phyloP scores from a whole-genome alignment of 2,329 filamentous ascomycete species.

The Trichoderma sp. region DNA sequence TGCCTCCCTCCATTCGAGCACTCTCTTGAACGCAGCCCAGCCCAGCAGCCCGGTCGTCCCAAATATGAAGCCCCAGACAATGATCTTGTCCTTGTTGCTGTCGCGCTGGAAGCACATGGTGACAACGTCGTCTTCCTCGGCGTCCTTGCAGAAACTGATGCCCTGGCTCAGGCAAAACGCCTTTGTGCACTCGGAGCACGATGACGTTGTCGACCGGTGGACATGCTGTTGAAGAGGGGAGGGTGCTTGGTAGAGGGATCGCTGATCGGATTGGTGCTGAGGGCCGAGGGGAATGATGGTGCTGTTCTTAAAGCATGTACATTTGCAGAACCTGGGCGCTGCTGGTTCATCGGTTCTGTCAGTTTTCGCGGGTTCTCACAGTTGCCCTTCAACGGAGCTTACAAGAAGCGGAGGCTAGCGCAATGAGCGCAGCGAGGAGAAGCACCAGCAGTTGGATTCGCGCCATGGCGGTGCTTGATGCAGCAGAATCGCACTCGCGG shows the following conservation, averaged over 20 bases:
- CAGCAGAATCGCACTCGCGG: background rate
- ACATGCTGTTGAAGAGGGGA: slow-evolving; percentile 6
- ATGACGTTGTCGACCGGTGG: slow-evolving; percentile 41
- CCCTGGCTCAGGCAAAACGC: slow-evolving; percentile 60
- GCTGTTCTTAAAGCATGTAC: slow-evolving; percentile 67
- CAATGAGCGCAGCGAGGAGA: slow-evolving; percentile 36
- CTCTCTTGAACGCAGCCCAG: slow-evolving; percentile 55
- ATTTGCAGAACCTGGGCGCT: slow-evolving; percentile 66
- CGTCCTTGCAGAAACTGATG: slow-evolving; percentile 61
- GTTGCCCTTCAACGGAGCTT: slow-evolving; percentile 24
- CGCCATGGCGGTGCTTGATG: slow-evolving; percentile 35
- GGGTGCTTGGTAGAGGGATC: slow-evolving; percentile 20
- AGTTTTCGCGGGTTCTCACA: background rate
- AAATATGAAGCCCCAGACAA: slow-evolving; percentile 62
- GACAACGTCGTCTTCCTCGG: slow-evolving; percentile 59
- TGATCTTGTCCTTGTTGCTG: slow-evolving; percentile 63
- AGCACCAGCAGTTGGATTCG: slow-evolving; percentile 38
- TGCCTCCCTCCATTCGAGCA: slow-evolving; percentile 41
- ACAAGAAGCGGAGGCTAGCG: slow-evolving; percentile 43
- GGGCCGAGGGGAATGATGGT: slow-evolving; percentile 63
- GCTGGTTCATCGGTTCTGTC: slow-evolving; percentile 36
- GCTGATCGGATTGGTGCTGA: slow-evolving; percentile 29
- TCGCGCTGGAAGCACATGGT: slow-evolving; percentile 66
- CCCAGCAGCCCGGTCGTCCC: slow-evolving; percentile 57
- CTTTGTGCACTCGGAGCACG: slow-evolving; percentile 62